A percentile compares a stretch with the other conserved stretches of the same genome.
phyloP scores from a whole-genome alignment of 345 rosid genomes.

The Durio zibethinus region DNA sequence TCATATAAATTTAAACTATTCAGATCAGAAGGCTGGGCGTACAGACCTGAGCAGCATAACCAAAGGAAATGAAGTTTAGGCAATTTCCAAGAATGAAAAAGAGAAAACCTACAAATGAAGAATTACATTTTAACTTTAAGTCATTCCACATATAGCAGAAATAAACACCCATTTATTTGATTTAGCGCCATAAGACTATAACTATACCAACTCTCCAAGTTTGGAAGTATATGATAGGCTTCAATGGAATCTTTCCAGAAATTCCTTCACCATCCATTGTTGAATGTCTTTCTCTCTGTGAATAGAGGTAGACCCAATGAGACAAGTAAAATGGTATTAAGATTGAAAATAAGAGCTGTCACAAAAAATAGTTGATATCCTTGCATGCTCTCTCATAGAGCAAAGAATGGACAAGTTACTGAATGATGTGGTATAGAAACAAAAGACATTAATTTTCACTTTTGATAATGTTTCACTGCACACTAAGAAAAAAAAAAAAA shows the following conservation, averaged over 20 bases:
- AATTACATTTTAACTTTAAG: conserved; percentile 18
- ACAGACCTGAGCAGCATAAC: conserved; percentile 99
- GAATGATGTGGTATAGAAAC: background rate
- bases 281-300: conserved; percentile 79
- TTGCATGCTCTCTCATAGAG: background rate
- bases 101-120: conserved; percentile 63
- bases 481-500: no score
- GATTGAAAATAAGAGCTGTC: background rate
- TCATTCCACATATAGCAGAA: background rate
- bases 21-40: background rate
- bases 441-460: background rate
- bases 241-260: conserved; percentile 58
- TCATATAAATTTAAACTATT: background rate
- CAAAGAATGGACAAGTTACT: conserved; percentile 1
- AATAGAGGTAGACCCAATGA: conserved; percentile 26
- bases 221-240: conserved; percentile 82
- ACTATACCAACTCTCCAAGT: conserved; percentile 93
- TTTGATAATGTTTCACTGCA: background rate
- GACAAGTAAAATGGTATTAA: conserved; percentile 1
- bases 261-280: conserved; percentile 52
- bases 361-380: background rate
- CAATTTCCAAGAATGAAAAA: conserved; percentile 91
- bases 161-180: background rate
- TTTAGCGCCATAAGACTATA: conserved; percentile 14
- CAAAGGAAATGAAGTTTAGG: conserved; percentile 95